phyloP scores from a whole-genome alignment of 495 filamentous ascomycete species.

The Chaetomium cochliodes region DNA sequence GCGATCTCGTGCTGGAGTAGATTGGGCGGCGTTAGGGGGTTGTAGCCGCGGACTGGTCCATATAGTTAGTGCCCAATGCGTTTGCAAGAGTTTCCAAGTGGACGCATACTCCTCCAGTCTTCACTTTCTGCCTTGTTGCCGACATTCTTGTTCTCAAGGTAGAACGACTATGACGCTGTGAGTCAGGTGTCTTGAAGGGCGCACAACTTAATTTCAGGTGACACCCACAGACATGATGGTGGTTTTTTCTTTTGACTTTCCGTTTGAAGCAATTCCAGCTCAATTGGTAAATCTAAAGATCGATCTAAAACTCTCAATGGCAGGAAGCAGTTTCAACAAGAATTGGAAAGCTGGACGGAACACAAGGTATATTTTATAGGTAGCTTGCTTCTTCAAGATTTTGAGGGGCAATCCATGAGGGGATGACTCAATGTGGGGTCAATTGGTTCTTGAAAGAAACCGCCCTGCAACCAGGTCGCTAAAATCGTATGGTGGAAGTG shows the following conservation, averaged over 20 bases:
- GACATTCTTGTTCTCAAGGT: conserved; percentile 84
- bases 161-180: conserved; percentile 48
- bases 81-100: neutral
- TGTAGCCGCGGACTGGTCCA: conserved; percentile 76
- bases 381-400: conserved; percentile 1
- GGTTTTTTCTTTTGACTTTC: neutral
- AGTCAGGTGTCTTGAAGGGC: conserved; percentile 2
- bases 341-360: neutral
- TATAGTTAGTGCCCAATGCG: conserved; percentile 14
- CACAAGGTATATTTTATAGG: conserved; percentile 5
- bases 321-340: neutral
- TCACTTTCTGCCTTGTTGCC: conserved; percentile 78
- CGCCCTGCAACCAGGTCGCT: neutral
- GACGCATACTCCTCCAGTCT: conserved; percentile 80
- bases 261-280: neutral
- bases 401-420: conserved; percentile 24
- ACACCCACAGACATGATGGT: conserved; percentile 34
- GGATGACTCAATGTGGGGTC: conserved; percentile 33
- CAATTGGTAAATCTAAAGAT: neutral
- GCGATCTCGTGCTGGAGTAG: conserved; percentile 94
- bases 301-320: neutral
- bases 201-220: neutral
- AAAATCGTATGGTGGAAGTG: neutral
- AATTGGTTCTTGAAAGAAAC: conserved; percentile 1
- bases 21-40: conserved; percentile 88